Evolutionary conservation across 2,329 filamentous ascomycete genomes (phyloP), one percentile per base, ranked within the genome.

Genomic region (Trichoderma gracile): DNA sequence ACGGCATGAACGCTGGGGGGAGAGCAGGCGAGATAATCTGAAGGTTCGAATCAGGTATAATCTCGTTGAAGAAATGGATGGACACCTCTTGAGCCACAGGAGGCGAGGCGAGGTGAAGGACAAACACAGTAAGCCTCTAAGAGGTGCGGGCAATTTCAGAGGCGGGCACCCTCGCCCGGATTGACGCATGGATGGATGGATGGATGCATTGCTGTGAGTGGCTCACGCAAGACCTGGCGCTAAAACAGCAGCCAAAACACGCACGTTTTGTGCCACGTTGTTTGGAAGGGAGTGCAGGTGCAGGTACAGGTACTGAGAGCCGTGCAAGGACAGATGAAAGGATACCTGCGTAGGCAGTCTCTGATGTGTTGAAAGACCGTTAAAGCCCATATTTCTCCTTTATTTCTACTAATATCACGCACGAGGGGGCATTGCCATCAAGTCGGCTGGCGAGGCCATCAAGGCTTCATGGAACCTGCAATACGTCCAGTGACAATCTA

Each of bases 181-280:
- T 21, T 30, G 27, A 40, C 30, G 25, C 55, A 27, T 52, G 27
- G 25, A 33, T 52, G 4, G 30, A 33, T 23, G 14, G 17, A 17
- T 7, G 40, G 21, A 14, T 56, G 56, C 57, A 45, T 49, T 42
- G 47, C 47, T 25, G 57, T 40, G 42, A 54, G 47, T 54, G 47
- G 47, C 33, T 50, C 43, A 62, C 53, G 59, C 59, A 45, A 50
- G 27, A 33, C 40, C 10, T 21, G 59, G 59, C 59, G 59, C 59
- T 54, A 53, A 62, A 54, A 62, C 59, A 46, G 8, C 21, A 15
- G 56, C 17, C 14, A 42, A 49, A 52, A 25, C 30, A 12, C 14
- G 33, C 42, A 17, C 42, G 42, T 43, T 30, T 10, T 52, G 49
- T 52, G 49, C 17, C 17, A 50, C 23, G 15, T 30, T 50, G 27